Evolutionary conservation across 2,329 filamentous ascomycete species (phyloP), one percentile per base, ranked within the genome.

Genomic region (Diaporthe sp.): DNA sequence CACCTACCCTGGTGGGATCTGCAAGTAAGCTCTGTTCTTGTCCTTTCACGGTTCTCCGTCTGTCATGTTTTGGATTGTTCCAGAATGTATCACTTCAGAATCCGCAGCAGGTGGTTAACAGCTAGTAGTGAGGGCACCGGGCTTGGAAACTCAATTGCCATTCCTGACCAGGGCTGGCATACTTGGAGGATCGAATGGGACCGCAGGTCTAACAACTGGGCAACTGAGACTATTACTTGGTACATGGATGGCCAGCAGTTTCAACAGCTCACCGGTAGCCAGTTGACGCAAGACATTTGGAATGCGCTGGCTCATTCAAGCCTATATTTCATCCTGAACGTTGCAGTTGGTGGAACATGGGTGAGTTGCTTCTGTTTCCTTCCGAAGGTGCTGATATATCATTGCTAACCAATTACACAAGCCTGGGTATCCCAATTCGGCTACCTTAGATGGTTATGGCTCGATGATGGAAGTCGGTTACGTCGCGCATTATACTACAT

Each of bases 91-190:
- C 37, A 39, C 37, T 39, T 39, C 37, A 39, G 37, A 3, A 39
- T 39, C 37, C 37, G 34, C 8, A 39, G 37, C 37, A 39, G 37
- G 37, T 39, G 37, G 10, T 39, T 39, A 39, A 39, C 37, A 39
- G 37, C 9, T 12, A 39, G 37, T 39, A 39, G 37, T 79, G 88
- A 89, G 79, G 84, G 84, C 61, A 82, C 74, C 2, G 88, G 88
- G 22, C 82, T 85, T 31, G 82, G 83, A 6, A 80, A 79, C 34
- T 76, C 78, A 10, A 82, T 84, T 15, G 46, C 74, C 49, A 82
- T 90, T n/a, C 83, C 86, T 0, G 86, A 88, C 79, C 82, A 87
- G 77, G 82, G 83, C 37, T 89, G 86, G 83, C 88, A 89, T 78
- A 84, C 81, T 12, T 90, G 88, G 88, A 82, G 85, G 34, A 79